Evolutionary conservation across 192 early-diverging fungal genomes (phyloP).

Genomic region (Backusella sp.): DNA sequence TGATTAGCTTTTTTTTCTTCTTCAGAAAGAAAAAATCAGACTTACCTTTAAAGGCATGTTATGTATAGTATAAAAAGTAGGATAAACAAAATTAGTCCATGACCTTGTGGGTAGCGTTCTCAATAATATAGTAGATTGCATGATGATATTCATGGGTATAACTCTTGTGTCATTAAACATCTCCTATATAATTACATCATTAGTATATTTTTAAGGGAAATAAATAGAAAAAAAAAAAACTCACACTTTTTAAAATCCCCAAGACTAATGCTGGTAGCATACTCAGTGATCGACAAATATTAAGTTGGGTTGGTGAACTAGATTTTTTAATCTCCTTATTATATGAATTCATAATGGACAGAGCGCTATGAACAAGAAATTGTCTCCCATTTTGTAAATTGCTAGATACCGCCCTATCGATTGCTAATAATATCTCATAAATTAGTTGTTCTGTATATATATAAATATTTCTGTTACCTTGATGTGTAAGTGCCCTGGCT

Average conservation of each 20-base stretch:
- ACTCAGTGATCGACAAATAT: conserved; percentile 68
- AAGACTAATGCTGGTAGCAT: conserved; percentile 73
- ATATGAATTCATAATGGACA: conserved; percentile 74
- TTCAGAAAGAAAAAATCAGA: neutral
- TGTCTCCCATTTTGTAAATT: conserved; percentile 79
- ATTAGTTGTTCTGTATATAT: too few relatives aligned
- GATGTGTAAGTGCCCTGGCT: conserved; percentile 67
- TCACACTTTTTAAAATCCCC: conserved; percentile 69
- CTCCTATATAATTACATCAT: conserved; percentile 13
- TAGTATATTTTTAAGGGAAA: neutral
- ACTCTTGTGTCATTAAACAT: conserved; percentile 11
- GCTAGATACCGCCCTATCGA: conserved; percentile 66
- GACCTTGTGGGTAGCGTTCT: conserved; percentile 66
- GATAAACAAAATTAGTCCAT: conserved; percentile 50
- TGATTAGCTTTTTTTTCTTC: neutral
- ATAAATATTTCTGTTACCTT: conserved; percentile 30
- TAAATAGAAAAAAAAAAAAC: neutral
- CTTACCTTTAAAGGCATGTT: conserved; percentile 56
- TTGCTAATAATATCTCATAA: conserved; percentile 39
- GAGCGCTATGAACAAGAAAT: conserved; percentile 61
- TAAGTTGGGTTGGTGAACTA: conserved; percentile 58
- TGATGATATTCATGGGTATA: conserved; percentile 62
- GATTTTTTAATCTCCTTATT: conserved; percentile 61
- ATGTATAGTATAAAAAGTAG: conserved; percentile 73
- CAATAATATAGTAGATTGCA: conserved; percentile 57